These are phyloP conservation scores for Clonostachys rosea DNA, from an alignment of 2,329 filamentous ascomycete species.

Conservation along the genomic window DNA sequence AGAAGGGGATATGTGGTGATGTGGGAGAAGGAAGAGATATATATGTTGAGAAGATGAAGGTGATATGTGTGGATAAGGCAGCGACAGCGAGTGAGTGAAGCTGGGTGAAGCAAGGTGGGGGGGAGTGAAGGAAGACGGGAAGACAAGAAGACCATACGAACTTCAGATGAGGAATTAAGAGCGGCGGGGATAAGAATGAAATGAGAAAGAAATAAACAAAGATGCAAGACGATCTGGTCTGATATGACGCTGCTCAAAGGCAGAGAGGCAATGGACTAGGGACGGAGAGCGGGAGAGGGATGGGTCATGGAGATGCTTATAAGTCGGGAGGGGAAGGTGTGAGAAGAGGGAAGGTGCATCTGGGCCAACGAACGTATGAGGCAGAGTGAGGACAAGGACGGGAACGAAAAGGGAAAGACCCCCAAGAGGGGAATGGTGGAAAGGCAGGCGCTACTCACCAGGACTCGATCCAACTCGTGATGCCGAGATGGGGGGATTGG, in stretches of 20 bases:
- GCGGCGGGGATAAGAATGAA: neutral
- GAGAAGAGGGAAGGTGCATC: neutral
- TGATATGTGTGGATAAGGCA: neutral
- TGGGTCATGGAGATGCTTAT: neutral
- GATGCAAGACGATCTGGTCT: neutral
- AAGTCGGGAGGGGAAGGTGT: neutral
- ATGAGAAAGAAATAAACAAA: neutral
- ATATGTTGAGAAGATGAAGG: too few relatives aligned
- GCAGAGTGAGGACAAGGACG: neutral
- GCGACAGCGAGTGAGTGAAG: neutral
- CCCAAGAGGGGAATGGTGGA: neutral
- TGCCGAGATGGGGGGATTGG: too few relatives aligned
- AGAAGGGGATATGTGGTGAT: too few relatives aligned
- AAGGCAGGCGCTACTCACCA: too few relatives aligned
- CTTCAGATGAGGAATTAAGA: too few relatives aligned
- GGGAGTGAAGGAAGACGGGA: neutral
- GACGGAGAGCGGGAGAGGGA: neutral
- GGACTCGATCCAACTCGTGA: too few relatives aligned
- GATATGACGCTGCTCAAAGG: neutral
- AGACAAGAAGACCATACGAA: too few relatives aligned
- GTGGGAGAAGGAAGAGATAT: too few relatives aligned
- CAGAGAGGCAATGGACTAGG: neutral
- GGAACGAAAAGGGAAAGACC: neutral
- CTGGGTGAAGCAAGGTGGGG: neutral
- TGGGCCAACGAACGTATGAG: neutral